Evolutionary conservation across 2,329 filamentous ascomycete genomes (phyloP).

Genomic region (Penicillium sp.): DNA sequence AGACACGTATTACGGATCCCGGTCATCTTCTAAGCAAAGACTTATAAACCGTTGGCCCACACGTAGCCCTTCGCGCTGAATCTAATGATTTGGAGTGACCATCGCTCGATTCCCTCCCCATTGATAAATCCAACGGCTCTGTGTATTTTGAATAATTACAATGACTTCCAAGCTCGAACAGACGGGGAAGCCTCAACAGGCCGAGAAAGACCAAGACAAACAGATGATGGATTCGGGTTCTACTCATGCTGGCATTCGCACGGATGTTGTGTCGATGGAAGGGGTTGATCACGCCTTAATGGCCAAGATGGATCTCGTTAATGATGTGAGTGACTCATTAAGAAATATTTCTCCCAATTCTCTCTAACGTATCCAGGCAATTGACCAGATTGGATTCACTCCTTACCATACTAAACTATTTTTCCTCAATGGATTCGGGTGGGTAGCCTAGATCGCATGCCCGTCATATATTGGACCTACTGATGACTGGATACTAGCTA

Average conservation of each 20-base stretch:
- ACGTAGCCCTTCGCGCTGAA: not conserved
- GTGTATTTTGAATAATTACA: not conserved
- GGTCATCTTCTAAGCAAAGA: not conserved
- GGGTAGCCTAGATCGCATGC: constrained; percentile 17
- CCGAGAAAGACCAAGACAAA: not conserved
- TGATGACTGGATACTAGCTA: constrained; percentile 6
- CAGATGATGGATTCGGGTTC: not conserved
- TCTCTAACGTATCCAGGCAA: constrained; percentile 32
- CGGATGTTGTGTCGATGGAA: constrained; percentile 7
- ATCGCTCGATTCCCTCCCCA: not conserved
- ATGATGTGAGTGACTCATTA: constrained; percentile 53
- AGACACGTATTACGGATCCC: not conserved
- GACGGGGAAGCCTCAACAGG: not conserved
- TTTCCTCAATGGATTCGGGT: constrained; percentile 61
- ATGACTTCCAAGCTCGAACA: not conserved
- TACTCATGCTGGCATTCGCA: not conserved
- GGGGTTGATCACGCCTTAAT: constrained; percentile 59
- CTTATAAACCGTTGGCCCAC: not conserved
- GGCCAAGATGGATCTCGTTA: constrained; percentile 68
- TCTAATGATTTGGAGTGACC: not conserved
- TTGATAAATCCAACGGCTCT: not conserved
- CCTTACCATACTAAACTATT: constrained; percentile 59
- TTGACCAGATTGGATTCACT: constrained; percentile 56
- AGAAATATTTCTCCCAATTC: not conserved
- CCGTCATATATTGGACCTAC: not conserved